Evolutionary conservation across 495 filamentous ascomycete genomes (phyloP).

Genomic region (Emericellopsis terricola): DNA sequence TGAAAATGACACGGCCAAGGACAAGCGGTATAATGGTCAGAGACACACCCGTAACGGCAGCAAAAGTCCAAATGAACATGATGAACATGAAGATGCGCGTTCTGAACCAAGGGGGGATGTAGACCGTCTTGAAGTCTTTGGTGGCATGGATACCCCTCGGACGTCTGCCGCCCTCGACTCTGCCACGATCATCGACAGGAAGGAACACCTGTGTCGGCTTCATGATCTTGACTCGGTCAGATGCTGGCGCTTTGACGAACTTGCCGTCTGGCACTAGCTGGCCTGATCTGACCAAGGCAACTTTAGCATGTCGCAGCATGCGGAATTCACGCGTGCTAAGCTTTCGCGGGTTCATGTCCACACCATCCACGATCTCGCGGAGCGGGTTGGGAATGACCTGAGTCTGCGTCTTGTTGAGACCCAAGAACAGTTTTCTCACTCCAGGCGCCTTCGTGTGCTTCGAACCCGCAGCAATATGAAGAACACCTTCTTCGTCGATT

Average conservation of each 20-base stretch:
- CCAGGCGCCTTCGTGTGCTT: slow-evolving; percentile 8
- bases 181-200: slow-evolving; percentile 55
- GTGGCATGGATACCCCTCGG: slow-evolving; percentile 53
- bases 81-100: slow-evolving; percentile 71
- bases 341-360: slow-evolving; percentile 12
- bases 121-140: slow-evolving; percentile 61
- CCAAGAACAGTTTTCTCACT: slow-evolving; percentile 18
- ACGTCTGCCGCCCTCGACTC: slow-evolving; percentile 37
- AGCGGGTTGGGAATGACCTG: slow-evolving; percentile 22
- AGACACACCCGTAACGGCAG: slow-evolving; percentile 76
- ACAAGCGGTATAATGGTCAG: slow-evolving; percentile 72
- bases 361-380: slow-evolving; percentile 20
- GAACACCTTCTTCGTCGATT: slow-evolving; percentile 61
- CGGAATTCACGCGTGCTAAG: slow-evolving; percentile 9
- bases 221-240: slow-evolving; percentile 83
- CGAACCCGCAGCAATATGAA: slow-evolving; percentile 12
- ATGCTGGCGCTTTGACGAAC: slow-evolving; percentile 78
- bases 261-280: slow-evolving; percentile 46
- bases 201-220: slow-evolving; percentile 70
- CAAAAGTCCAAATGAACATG: slow-evolving; percentile 81
- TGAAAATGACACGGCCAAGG: slow-evolving; percentile 63
- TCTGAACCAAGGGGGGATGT: slow-evolving; percentile 76
- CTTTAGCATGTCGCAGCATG: slow-evolving; percentile 10
- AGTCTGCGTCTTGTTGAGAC: slow-evolving; percentile 11
- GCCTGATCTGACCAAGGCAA: slow-evolving; percentile 21